These are phyloP conservation scores for Solanum hybrid DNA, from an alignment of 305 asterid species.

Conservation along the genomic window DNA sequence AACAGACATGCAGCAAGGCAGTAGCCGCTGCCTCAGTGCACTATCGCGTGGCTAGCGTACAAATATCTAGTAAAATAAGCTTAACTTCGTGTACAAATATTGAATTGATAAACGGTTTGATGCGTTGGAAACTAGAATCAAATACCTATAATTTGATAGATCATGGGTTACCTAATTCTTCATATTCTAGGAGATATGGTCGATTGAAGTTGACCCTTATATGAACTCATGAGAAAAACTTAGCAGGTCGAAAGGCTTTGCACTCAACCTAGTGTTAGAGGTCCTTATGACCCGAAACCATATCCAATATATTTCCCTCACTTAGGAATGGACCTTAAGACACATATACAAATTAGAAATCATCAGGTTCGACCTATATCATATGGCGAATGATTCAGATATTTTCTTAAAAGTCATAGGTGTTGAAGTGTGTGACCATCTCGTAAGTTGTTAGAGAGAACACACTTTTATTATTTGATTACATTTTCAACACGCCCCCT, in stretches of 20 bases:
- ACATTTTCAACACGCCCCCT: not conserved
- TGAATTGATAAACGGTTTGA: not conserved
- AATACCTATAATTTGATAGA: not conserved
- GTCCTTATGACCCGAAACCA: not conserved
- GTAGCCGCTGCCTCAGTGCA: not conserved
- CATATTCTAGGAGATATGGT: not conserved
- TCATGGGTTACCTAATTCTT: not conserved
- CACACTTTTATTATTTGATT: not conserved
- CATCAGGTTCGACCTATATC: not conserved
- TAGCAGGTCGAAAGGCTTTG: not conserved
- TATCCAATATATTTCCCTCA: not conserved
- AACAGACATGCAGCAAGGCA: not conserved
- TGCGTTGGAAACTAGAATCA: not conserved
- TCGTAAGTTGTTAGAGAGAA: not conserved
- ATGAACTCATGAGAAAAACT: not conserved
- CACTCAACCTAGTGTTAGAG: not conserved
- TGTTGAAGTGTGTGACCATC: not conserved
- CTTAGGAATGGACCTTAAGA: not conserved
- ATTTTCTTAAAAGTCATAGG: not conserved
- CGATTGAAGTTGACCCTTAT: not conserved
- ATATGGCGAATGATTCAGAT: not conserved
- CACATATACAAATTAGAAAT: not conserved
- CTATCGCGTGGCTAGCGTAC: not conserved
- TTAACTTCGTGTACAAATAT: not conserved
- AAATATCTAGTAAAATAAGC: not conserved